Evolutionary conservation across 495 filamentous ascomycete genomes (phyloP).

Genomic region (Oidiodendron maius): DNA sequence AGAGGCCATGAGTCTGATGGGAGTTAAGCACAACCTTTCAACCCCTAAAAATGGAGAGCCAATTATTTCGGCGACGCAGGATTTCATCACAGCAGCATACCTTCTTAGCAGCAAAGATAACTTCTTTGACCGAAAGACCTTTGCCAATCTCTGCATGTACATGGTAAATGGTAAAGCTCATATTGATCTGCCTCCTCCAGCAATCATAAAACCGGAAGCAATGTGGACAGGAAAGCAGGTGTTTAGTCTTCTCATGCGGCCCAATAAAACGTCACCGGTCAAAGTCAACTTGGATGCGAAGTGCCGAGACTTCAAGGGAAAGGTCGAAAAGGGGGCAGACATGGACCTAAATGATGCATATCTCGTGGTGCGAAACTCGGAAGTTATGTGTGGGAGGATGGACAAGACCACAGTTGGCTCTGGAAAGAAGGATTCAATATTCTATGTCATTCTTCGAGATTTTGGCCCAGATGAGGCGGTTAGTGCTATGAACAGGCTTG

Average conservation of each 20-base stretch:
- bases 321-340: conserved; percentile 53
- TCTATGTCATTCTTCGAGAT: conserved; percentile 93
- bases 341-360: conserved; percentile 80
- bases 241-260: conserved; percentile 91
- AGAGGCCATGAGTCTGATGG: conserved; percentile 95
- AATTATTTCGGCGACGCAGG: conserved; percentile 96
- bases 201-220: conserved; percentile 76
- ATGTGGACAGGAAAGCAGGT: conserved; percentile 98
- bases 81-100: conserved; percentile 96
- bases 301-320: conserved; percentile 70
- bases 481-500: conserved; percentile 87
- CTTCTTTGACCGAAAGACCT: conserved; percentile 81
- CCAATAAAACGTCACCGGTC: conserved; percentile 73
- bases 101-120: conserved; percentile 87
- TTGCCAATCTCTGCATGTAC: conserved; percentile 83
- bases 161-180: conserved; percentile 82
- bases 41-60: conserved; percentile 98
- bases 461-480: conserved; percentile 86
- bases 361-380: conserved; percentile 90
- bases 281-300: conserved; percentile 90
- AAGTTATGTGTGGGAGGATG: conserved; percentile 98
- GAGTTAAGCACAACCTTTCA: conserved; percentile 90
- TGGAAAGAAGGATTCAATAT: conserved; percentile 95
- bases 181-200: conserved; percentile 80
- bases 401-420: conserved; percentile 93